Percentiles rank a stretch among this genome's conserved stretches.
phyloP scores from a whole-genome alignment of 805 yeast species.

The Candida loeiensis region DNA sequence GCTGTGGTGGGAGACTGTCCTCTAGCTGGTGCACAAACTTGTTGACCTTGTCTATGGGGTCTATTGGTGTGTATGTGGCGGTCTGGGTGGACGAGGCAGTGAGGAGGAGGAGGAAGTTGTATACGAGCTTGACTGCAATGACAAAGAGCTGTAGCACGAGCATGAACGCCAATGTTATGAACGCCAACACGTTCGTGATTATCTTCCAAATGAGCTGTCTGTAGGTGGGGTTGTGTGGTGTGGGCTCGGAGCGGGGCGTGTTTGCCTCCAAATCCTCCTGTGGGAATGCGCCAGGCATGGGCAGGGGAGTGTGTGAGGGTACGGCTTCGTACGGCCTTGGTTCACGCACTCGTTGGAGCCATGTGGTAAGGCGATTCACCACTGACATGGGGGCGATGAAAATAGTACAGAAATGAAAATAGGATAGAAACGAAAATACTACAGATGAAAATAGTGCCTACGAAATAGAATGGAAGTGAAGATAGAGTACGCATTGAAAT shows the following conservation, averaged over 20 bases:
- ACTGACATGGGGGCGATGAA: background rate
- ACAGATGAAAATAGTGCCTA: no score
- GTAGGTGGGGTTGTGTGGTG: background rate
- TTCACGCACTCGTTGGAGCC: slow-evolving; percentile 12
- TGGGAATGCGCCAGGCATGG: slow-evolving; percentile 24
- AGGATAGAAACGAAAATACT: no score
- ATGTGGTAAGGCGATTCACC: slow-evolving; percentile 6
- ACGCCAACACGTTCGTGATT: background rate
- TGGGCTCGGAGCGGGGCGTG: no score
- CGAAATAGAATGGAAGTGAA: no score
- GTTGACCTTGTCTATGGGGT: slow-evolving; percentile 53
- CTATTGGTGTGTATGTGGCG: slow-evolving; percentile 14
- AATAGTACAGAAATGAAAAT: background rate
- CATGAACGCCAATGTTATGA: background rate
- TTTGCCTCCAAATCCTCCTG: slow-evolving; percentile 13
- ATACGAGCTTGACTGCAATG: background rate
- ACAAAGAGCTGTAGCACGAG: background rate
- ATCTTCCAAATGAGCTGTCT: background rate
- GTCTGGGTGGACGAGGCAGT: background rate
- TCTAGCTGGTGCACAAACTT: slow-evolving; percentile 51
- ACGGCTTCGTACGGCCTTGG: slow-evolving; percentile 8
- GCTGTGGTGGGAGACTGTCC: slow-evolving; percentile 35
- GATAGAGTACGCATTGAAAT: no score
- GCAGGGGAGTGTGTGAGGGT: slow-evolving; percentile 2
- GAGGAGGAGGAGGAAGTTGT: background rate